These are phyloP conservation scores for Lumnitzera racemosa DNA, from an alignment of 345 rosid species.

Conservation along the genomic window DNA sequence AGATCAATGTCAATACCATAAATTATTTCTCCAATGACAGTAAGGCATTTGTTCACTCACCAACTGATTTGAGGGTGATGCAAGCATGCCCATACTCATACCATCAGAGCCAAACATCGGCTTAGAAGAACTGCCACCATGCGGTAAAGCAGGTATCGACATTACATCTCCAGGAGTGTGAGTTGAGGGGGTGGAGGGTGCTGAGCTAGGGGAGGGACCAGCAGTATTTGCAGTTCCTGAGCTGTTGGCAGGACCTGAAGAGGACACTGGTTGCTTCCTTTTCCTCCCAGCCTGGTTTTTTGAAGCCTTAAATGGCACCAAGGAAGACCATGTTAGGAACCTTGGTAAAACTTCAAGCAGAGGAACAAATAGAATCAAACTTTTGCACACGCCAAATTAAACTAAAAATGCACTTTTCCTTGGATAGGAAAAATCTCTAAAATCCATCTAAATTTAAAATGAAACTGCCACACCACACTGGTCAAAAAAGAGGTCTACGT, in stretches of 20 bases:
- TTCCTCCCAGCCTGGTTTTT: conserved; percentile 94
- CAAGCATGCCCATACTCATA: conserved; percentile 49
- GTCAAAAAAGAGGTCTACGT: no score
- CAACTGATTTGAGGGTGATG: conserved; percentile 89
- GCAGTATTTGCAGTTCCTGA: conserved; percentile 97
- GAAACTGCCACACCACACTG: no score
- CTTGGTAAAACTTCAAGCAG: conserved; percentile 5
- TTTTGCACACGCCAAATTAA: no score
- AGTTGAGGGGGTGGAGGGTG: conserved; percentile 97
- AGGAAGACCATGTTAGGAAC: conserved; percentile 30
- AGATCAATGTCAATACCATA: conserved; percentile 36
- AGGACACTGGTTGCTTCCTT: conserved; percentile 94
- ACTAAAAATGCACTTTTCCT: no score
- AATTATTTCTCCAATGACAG: background rate
- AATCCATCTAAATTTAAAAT: no score
- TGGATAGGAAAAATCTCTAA: no score
- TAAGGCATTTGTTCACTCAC: conserved; percentile 32
- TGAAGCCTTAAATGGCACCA: conserved; percentile 52
- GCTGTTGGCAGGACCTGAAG: conserved; percentile 99
- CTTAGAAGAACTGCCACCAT: conserved; percentile 77
- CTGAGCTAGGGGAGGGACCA: conserved; percentile 98
- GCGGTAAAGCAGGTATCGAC: conserved; percentile 85
- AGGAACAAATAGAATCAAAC: no score
- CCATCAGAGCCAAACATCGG: conserved; percentile 77
- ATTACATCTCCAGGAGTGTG: conserved; percentile 95